These are phyloP conservation scores for Apiospora rasikravindrae DNA, from an alignment of 2,329 filamentous ascomycete species.

Conservation along the genomic window DNA sequence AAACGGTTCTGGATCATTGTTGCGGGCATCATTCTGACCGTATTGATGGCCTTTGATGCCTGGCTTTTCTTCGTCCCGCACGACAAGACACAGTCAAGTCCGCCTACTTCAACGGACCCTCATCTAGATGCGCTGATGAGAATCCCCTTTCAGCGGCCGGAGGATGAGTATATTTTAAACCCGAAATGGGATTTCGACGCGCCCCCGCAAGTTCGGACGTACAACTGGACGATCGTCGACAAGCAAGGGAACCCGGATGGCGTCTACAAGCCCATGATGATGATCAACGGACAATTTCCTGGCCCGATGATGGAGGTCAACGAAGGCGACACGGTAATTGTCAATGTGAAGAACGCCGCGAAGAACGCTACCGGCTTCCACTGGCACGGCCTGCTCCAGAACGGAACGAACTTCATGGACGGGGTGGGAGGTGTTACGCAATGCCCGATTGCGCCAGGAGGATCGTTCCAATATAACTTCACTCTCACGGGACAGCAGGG, in stretches of 20 bases:
- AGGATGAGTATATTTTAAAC: constrained; percentile 61
- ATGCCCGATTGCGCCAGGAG: constrained; percentile 67
- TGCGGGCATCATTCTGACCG: constrained; percentile 18
- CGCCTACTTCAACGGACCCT: not conserved
- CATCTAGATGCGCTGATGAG: constrained; percentile 11
- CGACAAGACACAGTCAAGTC: not conserved
- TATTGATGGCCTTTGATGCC: constrained; percentile 23
- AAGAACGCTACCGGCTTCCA: constrained; percentile 72
- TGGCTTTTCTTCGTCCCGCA: constrained; percentile 20
- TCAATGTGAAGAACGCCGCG: constrained; percentile 72
- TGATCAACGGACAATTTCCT: constrained; percentile 78
- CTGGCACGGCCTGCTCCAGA: constrained; percentile 80
- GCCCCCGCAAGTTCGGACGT: constrained; percentile 57
- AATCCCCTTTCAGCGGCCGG: constrained; percentile 25
- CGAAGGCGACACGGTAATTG: constrained; percentile 72
- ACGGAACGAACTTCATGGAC: constrained; percentile 77
- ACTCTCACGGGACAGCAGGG: constrained; percentile 56
- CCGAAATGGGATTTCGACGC: constrained; percentile 60
- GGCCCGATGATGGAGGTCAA: constrained; percentile 75
- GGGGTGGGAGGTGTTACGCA: constrained; percentile 72
- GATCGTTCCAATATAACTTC: constrained; percentile 71
- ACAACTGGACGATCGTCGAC: constrained; percentile 65
- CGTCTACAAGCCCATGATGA: constrained; percentile 62
- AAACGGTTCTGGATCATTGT: constrained; percentile 26
- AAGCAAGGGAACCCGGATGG: constrained; percentile 66